Evolutionary conservation across 805 yeast genomes (phyloP), one percentile per base, ranked within the genome.

Genomic region (Candida orba): DNA sequence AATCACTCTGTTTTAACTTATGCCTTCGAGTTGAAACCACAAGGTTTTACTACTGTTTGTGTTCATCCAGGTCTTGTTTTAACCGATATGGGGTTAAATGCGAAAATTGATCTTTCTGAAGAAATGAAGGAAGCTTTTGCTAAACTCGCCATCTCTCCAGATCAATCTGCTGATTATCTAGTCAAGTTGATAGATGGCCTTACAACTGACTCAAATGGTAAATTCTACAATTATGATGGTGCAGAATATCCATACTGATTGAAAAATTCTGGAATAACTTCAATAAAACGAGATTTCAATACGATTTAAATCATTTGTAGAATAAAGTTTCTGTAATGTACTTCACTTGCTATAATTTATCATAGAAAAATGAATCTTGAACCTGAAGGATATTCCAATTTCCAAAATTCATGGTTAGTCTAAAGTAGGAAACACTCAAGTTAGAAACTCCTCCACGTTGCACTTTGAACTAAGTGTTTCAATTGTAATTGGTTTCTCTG

Each of bases 71-170:
- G 36, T 20, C 7, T 34, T 7, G 36, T 69, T 13, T n/a, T 42
- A n/a, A 64, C 67, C 31, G 72, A 68, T 39, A 58, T 62, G 63
- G 62, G 57, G 1, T 10, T 42, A 43, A 29, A 34, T n/a, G 38
- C 18, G 8, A 20, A 14, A 4, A 2, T 33, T 17, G 14, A 9
- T 5, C 7, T 18, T 10, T 12, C 22, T 17, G 22, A 33, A 17
- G 34, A 31, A 31, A 8, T 31, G 17, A 31, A 31, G 15, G 20
- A 31, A 15, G 34, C 34, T 9, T n/a, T 15, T 4, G 18, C 18
- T 9, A 31, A 31, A 17, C 18, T 31, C 8, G 18, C 24, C 1
- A 48, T 59, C 32, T 52, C 63, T 6, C 58, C 67, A 4, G 62
- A 53, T 24, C 53, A 51, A 22, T 53, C 61, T 42, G 67, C 56